phyloP scores from a whole-genome alignment of 148 eudicot genomes.

The Pharnaceum exiguum region DNA sequence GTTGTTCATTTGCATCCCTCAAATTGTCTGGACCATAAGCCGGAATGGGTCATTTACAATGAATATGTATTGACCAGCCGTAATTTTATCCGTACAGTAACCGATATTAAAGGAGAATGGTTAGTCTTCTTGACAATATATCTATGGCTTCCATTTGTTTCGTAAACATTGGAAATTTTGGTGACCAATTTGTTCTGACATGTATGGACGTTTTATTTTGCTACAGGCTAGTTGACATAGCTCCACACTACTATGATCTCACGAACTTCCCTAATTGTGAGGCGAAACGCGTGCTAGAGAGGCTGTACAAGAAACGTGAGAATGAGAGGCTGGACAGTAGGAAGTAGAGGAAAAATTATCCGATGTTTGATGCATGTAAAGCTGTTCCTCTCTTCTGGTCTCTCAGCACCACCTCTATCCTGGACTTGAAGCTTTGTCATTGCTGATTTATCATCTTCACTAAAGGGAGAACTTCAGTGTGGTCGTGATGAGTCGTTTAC shows the following conservation, averaged over 20 bases:
- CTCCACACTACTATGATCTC: slow-evolving; percentile 69
- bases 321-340: slow-evolving; percentile 40
- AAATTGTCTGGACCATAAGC: slow-evolving; percentile 95
- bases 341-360: slow-evolving; percentile 24
- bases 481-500: no score
- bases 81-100: slow-evolving; percentile 94
- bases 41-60: slow-evolving; percentile 98
- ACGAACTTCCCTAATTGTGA: slow-evolving; percentile 64
- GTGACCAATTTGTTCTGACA: not conserved
- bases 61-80: slow-evolving; percentile 94
- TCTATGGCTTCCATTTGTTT: not conserved
- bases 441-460: no score
- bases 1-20: slow-evolving; percentile 96
- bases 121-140: slow-evolving; percentile 22
- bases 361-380: no score
- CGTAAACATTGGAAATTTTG: not conserved
- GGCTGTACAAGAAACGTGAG: slow-evolving; percentile 51
- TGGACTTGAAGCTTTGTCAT: no score
- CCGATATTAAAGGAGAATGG: slow-evolving; percentile 98
- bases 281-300: slow-evolving; percentile 58
- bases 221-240: slow-evolving; percentile 62
- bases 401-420: no score
- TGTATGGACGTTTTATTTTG: not conserved
- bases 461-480: no score
- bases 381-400: no score